Base-by-base conservation (phyloP, 306 rosid genomes). In the Corylus avellana region DNA sequence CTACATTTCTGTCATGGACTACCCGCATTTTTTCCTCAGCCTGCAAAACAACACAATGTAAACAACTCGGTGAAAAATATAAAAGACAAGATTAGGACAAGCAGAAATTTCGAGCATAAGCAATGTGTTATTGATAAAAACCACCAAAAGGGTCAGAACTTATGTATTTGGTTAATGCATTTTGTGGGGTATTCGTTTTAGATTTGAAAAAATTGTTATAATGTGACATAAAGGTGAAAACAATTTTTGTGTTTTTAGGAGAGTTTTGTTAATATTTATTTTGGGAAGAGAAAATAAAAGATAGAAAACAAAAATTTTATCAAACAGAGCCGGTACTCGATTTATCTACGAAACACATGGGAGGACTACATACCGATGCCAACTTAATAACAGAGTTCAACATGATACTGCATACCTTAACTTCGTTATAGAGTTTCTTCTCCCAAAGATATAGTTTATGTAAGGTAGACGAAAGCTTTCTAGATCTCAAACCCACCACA, bases 1-100 rank as follows among this genome's bases (percentile, higher is more conserved):
- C 93, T 75, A 85, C 80, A 85, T 91, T 96, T 79, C 89, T 89
- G 70, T 96, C 98, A 64, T 96, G 99, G 55, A 76, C 56, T 5
- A 96, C 84, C 71, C 98, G 88, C 99, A 96, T 93, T 91, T 91
- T 96, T 83, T 96, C 99, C 88, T 96, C 99, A 4, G 89, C 89
- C 99, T 96, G 89, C 54, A 83, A 83, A 81, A 39, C 73, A 74
- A 50, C 82, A 64, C 72, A 37, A 62, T 2, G n/a, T 48, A 51
- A 63, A 76, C 82, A 14, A 70, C 48, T 17, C 53, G 55, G 73
- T 7, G 67, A 62, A 72, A 47, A 29, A 22, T 42, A 62, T 53
- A 48, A 13, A 53, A 54, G 62, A 72, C 16, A 56, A 53, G 84
- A 77, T 22, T 56, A 73, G 25, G 39, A 66, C 56, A 59, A 46